Percentiles rank a stretch among this genome's conserved stretches.
phyloP scores from a whole-genome alignment of 108 stramenopile genomes.

The Hondaea fermentalgiana region DNA sequence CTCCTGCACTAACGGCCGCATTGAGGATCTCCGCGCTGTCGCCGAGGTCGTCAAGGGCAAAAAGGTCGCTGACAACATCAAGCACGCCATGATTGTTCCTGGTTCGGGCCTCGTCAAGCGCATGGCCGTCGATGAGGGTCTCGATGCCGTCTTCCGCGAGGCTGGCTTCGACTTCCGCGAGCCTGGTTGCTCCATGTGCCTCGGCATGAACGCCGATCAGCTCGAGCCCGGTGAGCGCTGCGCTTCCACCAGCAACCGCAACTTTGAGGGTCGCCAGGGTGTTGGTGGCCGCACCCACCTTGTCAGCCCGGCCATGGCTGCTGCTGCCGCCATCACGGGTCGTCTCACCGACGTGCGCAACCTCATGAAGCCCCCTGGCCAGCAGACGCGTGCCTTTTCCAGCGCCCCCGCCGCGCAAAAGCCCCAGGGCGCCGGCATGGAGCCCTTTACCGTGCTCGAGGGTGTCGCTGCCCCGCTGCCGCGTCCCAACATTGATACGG shows the following conservation, averaged over 20 bases:
- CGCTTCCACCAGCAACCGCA: constrained; percentile 85
- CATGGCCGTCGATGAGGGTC: constrained; percentile 79
- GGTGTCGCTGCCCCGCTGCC: constrained; percentile 77
- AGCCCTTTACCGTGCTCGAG: constrained; percentile 59
- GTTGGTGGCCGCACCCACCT: constrained; percentile 82
- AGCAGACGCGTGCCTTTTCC: constrained; percentile 52
- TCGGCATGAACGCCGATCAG: constrained; percentile 88
- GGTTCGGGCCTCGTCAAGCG: constrained; percentile 84
- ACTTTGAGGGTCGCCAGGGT: constrained; percentile 90
- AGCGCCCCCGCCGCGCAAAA: neutral
- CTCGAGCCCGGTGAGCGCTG: constrained; percentile 80
- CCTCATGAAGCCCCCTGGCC: constrained; percentile 55
- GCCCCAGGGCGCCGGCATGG: constrained; percentile 47
- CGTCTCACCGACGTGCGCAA: constrained; percentile 75
- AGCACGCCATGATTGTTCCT: constrained; percentile 82
- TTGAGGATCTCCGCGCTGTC: constrained; percentile 81
- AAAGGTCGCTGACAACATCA: constrained; percentile 65
- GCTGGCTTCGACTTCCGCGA: constrained; percentile 90
- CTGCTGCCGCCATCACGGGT: constrained; percentile 72
- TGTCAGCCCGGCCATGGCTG: constrained; percentile 84
- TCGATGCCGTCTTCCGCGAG: constrained; percentile 74
- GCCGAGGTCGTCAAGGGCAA: constrained; percentile 78
- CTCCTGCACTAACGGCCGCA: constrained; percentile 85
- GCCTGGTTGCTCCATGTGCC: constrained; percentile 89
- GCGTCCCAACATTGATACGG: constrained; percentile 87